Evolutionary conservation across 495 filamentous ascomycete species (phyloP), one percentile per base, ranked within the genome.

Genomic region (Hapsidospora chrysogenum): DNA sequence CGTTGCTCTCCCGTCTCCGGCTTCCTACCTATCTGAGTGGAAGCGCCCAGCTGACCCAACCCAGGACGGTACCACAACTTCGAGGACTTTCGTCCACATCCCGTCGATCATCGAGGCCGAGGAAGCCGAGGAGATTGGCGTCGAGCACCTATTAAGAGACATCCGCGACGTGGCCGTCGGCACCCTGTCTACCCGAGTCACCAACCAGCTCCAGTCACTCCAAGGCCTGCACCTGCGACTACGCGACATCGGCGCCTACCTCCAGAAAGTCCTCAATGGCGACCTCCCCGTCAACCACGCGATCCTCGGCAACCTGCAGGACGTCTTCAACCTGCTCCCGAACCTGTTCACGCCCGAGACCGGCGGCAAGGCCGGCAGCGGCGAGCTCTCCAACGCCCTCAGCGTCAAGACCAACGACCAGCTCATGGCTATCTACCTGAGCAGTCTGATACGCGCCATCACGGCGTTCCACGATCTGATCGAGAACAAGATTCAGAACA

Each of bases 401-500:
- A 92, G 83, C 55, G 70, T 93, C 56, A 97, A 97, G 76, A 95
- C 92, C 40, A 96, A 97, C 49, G 89, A 97, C 56, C 89, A 97
- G 63, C 68, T 97, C 40, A 94, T 97, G 76, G 74, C 85, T 26
- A 96, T 97, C 51, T 97, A 97, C 54, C 66, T 97, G 38, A 87
- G 80, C 57, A 89, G 80, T 58, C 61, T 97, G 62, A 95, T 97
- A 60, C 74, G 89, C 27, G 92, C 92, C 20, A 96, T 97, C 48
- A 96, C 89, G 6, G 92, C 89, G 10, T 97, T 96, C 75, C 89
- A 97, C 54, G 89, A 97, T 57, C 62, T 97, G 42, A 97, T 97
- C 47, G 89, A 97, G 67, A 97, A 97, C 62, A 97, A 97, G 76
- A 93, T 96, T 41, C 89, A 96, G 64, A 97, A 97, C 61, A 64